Evolutionary conservation across 202 grass and related monocot species (phyloP), one percentile per base, ranked within the genome.

Genomic region (Schoenoplectus tabernaemontani): DNA sequence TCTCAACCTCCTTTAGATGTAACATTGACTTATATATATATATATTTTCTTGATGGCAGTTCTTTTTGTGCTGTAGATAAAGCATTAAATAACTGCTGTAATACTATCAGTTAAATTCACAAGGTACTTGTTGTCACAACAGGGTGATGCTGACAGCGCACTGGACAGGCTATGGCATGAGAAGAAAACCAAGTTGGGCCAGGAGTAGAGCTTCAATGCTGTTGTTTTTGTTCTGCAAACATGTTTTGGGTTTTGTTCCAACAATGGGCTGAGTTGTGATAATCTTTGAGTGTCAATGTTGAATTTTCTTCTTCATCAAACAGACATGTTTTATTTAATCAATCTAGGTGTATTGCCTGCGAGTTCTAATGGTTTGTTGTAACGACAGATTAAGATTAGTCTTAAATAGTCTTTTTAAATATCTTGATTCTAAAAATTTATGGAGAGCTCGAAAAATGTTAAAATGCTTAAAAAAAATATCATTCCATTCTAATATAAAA

Each of bases 111-210:
- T 78, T 80, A 33, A 47, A 32, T 30, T 43, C 20, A 48, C 8
- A 59, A 73, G 10, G 19, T 4, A 8, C 16, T 64, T 83, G 43
- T 68, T 78, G 11, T 71, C 85, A 30, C 82, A 37, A 12, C 86
- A 97, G 94, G 94, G 91, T 76, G 91, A 93, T 24, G 94, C 89
- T 3, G 94, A 97, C 53, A 34, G 94, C 42, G 87, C 94, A 4
- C 58, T 93, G 38, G 94, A 97, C 68, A 97, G 94, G 94, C 87
- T 97, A 60, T 93, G 94, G 91, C 81, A 83, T 60, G 93, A 92
- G 89, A 90, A 83, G 87, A 90, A 90, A 85, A 80, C 86, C 79
- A 89, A 93, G 59, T 30, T 97, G 77, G 89, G 84, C 50, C 93
- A 90, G 79, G 78, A 92, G 82, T 97, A 93, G 87, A 83, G 64